Evolutionary conservation across 2,329 filamentous ascomycete species (phyloP).

Genomic region (Dactylellina sp.): DNA sequence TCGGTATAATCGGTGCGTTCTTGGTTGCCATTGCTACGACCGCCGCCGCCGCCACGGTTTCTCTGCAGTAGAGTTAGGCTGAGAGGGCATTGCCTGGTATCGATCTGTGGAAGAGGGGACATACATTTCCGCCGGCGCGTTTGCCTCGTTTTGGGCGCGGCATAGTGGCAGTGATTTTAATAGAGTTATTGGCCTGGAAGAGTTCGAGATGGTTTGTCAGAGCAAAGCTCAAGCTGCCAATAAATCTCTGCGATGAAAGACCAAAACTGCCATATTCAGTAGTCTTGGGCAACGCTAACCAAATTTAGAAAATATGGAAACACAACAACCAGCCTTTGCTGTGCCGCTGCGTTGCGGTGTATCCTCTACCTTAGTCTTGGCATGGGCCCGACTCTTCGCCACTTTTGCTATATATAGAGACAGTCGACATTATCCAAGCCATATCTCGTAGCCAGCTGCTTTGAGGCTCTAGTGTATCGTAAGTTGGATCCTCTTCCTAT

Average conservation of each 20-base stretch:
- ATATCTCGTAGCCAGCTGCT: too few species aligned
- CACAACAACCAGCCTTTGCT: background rate
- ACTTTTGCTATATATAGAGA: too few species aligned
- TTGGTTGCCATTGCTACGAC: conserved; percentile 12
- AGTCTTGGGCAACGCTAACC: background rate
- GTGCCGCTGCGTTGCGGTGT: background rate
- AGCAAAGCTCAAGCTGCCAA: conserved; percentile 1
- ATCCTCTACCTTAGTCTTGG: too few species aligned
- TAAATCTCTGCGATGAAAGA: conserved; percentile 34
- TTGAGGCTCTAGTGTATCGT: too few species aligned
- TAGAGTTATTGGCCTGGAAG: background rate
- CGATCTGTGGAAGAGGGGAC: background rate
- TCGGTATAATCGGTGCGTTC: conserved; percentile 67
- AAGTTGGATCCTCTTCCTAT: too few species aligned
- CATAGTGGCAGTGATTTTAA: conserved; percentile 31
- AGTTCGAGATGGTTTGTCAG: background rate
- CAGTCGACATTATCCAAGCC: too few species aligned
- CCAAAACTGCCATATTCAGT: background rate
- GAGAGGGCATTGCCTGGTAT: background rate
- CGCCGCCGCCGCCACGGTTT: conserved; percentile 29
- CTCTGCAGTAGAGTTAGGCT: conserved; percentile 18
- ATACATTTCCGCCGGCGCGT: conserved; percentile 45
- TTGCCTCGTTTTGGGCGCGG: conserved; percentile 30
- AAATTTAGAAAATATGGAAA: conserved; percentile 9
- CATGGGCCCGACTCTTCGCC: too few species aligned